These are phyloP conservation scores for Diospyros kaki DNA, from an alignment of 148 eudicot genomes.

Conservation along the genomic window DNA sequence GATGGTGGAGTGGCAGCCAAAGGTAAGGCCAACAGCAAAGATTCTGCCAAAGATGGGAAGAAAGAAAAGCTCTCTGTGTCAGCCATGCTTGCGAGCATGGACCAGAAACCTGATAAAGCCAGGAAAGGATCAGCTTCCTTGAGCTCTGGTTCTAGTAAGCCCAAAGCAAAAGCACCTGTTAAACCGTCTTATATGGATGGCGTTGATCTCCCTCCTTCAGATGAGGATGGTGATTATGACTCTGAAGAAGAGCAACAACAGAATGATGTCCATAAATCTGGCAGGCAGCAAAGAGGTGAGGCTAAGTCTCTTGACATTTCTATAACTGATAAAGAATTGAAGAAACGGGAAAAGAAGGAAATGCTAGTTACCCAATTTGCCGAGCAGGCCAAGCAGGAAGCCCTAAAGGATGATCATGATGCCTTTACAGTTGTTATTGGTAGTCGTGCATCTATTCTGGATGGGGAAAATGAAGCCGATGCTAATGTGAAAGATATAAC, in stretches of 20 bases:
- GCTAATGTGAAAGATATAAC: conserved; percentile 54
- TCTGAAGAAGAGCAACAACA: conserved; percentile 17
- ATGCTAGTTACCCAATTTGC: conserved; percentile 19
- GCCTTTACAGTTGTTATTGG: conserved; percentile 53
- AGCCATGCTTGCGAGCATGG: conserved; percentile 41
- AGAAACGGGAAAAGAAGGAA: conserved; percentile 29
- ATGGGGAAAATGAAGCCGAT: conserved; percentile 51
- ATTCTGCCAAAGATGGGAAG: conserved; percentile 36
- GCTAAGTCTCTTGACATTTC: conserved; percentile 20
- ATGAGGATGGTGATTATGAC: conserved; percentile 22
- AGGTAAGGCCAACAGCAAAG: conserved; percentile 24
- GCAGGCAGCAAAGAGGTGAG: conserved; percentile 14
- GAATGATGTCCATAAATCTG: background rate
- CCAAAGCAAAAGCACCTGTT: conserved; percentile 23
- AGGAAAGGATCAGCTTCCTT: conserved; percentile 22
- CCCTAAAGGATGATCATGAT: conserved; percentile 47
- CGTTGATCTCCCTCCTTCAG: conserved; percentile 34
- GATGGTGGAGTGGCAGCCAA: conserved; percentile 26
- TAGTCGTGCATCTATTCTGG: conserved; percentile 38
- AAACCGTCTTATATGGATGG: conserved; percentile 28
- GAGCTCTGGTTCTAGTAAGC: conserved; percentile 20
- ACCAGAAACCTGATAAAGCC: conserved; percentile 30
- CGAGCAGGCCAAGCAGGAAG: conserved; percentile 29
- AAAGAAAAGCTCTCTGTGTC: conserved; percentile 46
- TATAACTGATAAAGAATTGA: conserved; percentile 30